These are phyloP conservation scores for Mimosa pudica DNA, from an alignment of 306 rosid species.

Conservation along the genomic window DNA sequence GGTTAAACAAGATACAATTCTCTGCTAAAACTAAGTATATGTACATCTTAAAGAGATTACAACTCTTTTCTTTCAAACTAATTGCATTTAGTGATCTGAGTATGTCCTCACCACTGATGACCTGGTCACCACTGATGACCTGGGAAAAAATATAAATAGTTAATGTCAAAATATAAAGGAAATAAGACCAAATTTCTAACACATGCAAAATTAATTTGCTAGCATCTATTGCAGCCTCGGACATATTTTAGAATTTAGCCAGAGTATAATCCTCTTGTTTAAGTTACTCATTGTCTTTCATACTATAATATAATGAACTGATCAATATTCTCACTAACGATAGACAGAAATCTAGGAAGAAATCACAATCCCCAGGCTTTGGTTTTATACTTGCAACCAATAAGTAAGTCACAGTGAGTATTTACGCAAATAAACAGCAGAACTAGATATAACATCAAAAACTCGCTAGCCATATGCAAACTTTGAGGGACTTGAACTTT, in stretches of 20 bases:
- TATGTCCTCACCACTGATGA: slow-evolving; percentile 53
- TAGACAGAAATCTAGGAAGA: too few species aligned
- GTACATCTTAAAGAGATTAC: slow-evolving; percentile 75
- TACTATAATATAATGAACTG: neutral
- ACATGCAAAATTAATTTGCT: slow-evolving; percentile 19
- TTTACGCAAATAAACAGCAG: slow-evolving; percentile 9
- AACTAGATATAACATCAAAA: slow-evolving; percentile 1
- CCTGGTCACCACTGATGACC: slow-evolving; percentile 41
- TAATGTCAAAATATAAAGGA: slow-evolving; percentile 11
- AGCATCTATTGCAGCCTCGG: slow-evolving; percentile 11
- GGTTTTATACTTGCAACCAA: neutral
- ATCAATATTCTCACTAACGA: neutral
- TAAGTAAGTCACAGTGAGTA: neutral
- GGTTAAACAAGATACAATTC: slow-evolving; percentile 70
- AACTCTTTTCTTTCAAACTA: slow-evolving; percentile 66
- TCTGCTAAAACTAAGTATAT: slow-evolving; percentile 73
- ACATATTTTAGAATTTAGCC: slow-evolving; percentile 16
- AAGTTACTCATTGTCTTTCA: slow-evolving; percentile 8
- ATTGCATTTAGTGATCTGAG: slow-evolving; percentile 54
- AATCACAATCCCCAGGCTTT: too few species aligned
- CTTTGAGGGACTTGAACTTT: neutral
- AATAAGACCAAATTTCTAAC: slow-evolving; percentile 9
- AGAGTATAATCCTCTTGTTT: neutral
- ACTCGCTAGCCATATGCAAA: slow-evolving; percentile 21
- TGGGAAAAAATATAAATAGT: slow-evolving; percentile 11